Evolutionary conservation across 2,329 filamentous ascomycete genomes (phyloP), one percentile per base, ranked within the genome.

Genomic region (Dryadomyces sulphureus): DNA sequence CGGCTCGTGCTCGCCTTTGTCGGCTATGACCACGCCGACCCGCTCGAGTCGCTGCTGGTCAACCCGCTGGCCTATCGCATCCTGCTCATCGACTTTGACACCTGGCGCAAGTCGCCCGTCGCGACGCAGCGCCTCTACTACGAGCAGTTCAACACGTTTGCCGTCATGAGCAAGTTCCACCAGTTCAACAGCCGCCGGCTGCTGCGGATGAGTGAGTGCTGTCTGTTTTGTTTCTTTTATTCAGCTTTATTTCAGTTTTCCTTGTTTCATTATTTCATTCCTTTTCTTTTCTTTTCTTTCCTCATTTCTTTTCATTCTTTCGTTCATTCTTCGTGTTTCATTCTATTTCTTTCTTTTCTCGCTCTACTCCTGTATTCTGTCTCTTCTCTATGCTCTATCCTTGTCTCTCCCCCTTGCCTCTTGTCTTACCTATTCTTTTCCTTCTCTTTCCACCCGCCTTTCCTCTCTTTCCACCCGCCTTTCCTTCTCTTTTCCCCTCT

Each of bases 31-130:
- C 79, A 82, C 52, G 67, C 75, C n/a, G 72, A 79, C 30, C 85
- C 88, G 1, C 77, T 87, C 48, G 81, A 90, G 48, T 95, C 90
- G 1, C 85, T 95, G 55, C 93, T 98, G 58, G 84, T 94, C 54
- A 98, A 98, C 55, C 90, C 92, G 0, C 72, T 98, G 50, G 92
- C 90, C 4, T 98, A 96, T 62, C 81, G 92, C 40, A 81, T 94
- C 30, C 69, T 98, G 17, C 71, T 98, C 24, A 85, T 96, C 45
- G 92, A 98, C 61, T 77, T 93, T 53, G 90, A 95, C 56, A 83
- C 90, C 19, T 98, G 92, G 92, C 77, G 90, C 52, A 81, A 78
- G 61, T 84, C 84, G 20, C 81, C 84, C 30, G 60, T 77, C 5
- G 72, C 79, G 17, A 85, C 89, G 0, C 87, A 95, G 57, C 81